Conservation (phyloP, 2,329 filamentous ascomycete genomes). For the Colletotrichum sp. region DNA sequence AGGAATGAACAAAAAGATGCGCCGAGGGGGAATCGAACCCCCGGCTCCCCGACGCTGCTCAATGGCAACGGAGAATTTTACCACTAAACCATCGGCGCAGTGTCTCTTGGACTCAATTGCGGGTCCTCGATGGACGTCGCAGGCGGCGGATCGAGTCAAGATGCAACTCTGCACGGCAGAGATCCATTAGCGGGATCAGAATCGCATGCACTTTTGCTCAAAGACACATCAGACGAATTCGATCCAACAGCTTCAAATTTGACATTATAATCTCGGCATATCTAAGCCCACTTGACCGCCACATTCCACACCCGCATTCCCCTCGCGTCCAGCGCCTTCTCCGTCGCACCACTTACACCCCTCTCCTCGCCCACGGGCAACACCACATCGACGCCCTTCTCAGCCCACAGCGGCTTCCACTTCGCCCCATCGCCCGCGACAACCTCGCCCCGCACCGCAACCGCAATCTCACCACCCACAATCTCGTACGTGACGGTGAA, state of each 20-base stretch:
- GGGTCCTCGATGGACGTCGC: neutral
- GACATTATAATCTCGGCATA: neutral
- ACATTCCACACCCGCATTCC: constrained; percentile 11
- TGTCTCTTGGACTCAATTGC: fast-evolving
- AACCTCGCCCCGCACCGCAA: neutral
- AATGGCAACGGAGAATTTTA: constrained; percentile 12
- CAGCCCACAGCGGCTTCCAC: constrained; percentile 11
- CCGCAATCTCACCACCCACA: neutral
- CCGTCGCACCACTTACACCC: neutral
- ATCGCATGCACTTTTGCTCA: neutral
- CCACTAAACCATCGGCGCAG: constrained; percentile 9
- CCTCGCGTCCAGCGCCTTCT: neutral
- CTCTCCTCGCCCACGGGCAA: constrained; percentile 14
- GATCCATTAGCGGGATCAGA: neutral
- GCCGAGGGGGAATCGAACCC: constrained; percentile 12
- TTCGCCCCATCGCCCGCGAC: neutral
- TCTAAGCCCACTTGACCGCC: neutral
- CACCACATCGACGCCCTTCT: constrained; percentile 1
- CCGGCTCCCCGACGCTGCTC: constrained; percentile 4
- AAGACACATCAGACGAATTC: neutral
- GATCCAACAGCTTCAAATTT: neutral
- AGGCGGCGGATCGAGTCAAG: neutral
- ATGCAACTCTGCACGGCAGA: no score
- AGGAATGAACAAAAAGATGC: neutral
- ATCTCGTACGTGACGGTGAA: constrained; percentile 9